A percentile compares a stretch with the other conserved stretches of the same genome.
Evolutionary conservation across 768 basidiomycete species (phyloP).

Genomic region (Naganishia friedmannii): DNA sequence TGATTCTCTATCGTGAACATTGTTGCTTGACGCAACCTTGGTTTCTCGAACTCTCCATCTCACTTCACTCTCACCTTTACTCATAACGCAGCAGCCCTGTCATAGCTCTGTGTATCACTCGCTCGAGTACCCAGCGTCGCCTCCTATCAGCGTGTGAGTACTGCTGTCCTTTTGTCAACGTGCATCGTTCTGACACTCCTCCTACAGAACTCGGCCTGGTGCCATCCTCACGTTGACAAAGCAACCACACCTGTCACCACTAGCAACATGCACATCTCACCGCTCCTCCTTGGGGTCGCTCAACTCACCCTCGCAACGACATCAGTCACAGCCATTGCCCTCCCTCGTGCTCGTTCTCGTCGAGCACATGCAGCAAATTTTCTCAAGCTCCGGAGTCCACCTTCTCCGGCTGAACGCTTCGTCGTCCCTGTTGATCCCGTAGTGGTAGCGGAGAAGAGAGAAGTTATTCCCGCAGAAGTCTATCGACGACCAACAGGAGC

Average conservation of each 20-base stretch:
- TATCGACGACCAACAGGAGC: conserved; percentile 7
- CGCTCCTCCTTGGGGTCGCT: conserved; percentile 5
- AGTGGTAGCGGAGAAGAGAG: conserved; percentile 14
- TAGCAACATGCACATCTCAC: conserved; percentile 18
- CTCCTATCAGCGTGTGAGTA: conserved; percentile 7
- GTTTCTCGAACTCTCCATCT: background rate
- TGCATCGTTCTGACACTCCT: background rate
- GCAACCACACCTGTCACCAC: background rate
- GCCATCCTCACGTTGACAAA: conserved; percentile 13
- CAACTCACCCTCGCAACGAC: conserved; percentile 15
- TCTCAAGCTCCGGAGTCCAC: conserved; percentile 9
- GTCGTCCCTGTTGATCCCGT: background rate
- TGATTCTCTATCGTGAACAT: background rate
- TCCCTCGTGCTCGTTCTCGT: conserved; percentile 6
- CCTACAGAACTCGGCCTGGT: conserved; percentile 13
- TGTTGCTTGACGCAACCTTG: conserved; percentile 24
- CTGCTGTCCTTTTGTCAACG: too few relatives aligned
- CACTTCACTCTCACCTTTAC: background rate
- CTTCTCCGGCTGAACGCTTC: conserved; percentile 3
- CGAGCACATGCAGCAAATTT: background rate
- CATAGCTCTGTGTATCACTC: conserved; percentile 1
- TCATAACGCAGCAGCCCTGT: conserved; percentile 8
- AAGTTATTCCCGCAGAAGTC: conserved; percentile 1
- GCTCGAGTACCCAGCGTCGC: conserved; percentile 7
- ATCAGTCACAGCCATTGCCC: conserved; percentile 7